Evolutionary conservation across 768 basidiomycete species (phyloP), one percentile per base, ranked within the genome.

Genomic region (Leccinum disarticulatum): DNA sequence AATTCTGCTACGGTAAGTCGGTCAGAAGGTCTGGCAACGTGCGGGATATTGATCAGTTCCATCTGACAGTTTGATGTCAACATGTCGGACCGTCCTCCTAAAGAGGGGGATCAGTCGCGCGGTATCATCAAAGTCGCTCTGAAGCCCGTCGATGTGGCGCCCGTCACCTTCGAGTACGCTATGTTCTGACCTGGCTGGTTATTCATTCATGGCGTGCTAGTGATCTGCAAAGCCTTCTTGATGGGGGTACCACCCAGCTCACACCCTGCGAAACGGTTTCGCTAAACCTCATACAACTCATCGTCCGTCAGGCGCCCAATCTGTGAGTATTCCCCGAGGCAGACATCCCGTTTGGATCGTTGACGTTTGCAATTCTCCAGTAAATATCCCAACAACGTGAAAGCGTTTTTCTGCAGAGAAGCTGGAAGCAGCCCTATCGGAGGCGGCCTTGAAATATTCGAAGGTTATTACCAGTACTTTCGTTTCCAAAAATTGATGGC

Each of bases 401-500:
- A 70, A 3, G 77, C 82, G 0, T 83, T 79, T 59, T 84, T 83
- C 52, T 74, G 72, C 52, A 61, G 62, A 22, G 69, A 71, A 19
- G 72, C 73, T 19, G 70, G 77, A 10, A 68, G 58, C 15, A 63
- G 50, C 47, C 0, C 3, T 9, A 62, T 75, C 1, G 74, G 70
- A 15, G 70, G 72, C 2, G 72, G 72, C 3, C 63, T 85, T 0
- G 79, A 81, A 41, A 58, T 84, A 0, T 78, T 80, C 71, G 70
- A 77, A 8, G 83, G 83, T 0, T 82, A 75, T 47, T 83, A 78
- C 57, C 82, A 83, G 83, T 84, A 56, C 31, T 78, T 65, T 25
- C n/a, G 6, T 19, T 36, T 50, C 46, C 31, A 27, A 50, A 31
- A 19, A 19, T 46, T 28, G 10, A 28, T 38, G 43, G 38, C n/a